phyloP scores from a whole-genome alignment of 2,329 filamentous ascomycete genomes.

The Plenodomus biglobosus region DNA sequence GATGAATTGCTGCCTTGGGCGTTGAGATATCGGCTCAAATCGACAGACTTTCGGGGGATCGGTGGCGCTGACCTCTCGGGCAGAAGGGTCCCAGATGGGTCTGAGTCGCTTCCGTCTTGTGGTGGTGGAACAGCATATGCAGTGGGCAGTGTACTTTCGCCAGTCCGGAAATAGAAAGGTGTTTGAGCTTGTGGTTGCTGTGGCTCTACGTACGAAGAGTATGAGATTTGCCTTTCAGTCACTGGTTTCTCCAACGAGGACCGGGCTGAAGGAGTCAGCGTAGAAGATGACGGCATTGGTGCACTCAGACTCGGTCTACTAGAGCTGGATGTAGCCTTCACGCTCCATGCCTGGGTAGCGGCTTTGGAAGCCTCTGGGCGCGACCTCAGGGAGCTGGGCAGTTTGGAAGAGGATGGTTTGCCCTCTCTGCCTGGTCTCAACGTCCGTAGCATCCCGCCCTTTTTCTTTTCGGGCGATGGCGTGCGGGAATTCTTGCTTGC shows the following conservation, averaged over 20 bases:
- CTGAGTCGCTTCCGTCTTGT: constrained; percentile 11
- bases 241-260: constrained; percentile 34
- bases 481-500: constrained; percentile 55
- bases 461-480: constrained; percentile 65
- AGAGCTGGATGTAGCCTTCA: constrained; percentile 25
- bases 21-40: constrained; percentile 9
- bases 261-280: constrained; percentile 25
- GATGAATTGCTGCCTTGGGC: constrained; percentile 11
- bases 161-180: constrained; percentile 30
- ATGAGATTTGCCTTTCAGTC: constrained; percentile 20
- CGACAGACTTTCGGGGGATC: constrained; percentile 26
- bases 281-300: constrained; percentile 18
- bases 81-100: constrained; percentile 12
- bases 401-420: constrained; percentile 50
- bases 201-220: constrained; percentile 12
- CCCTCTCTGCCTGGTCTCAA: constrained; percentile 51
- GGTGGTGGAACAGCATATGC: constrained; percentile 19
- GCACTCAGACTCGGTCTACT: constrained; percentile 16
- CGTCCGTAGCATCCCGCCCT: constrained; percentile 59
- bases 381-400: constrained; percentile 49
- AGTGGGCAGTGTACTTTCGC: constrained; percentile 17
- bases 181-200: constrained; percentile 18
- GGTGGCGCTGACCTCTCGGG: constrained; percentile 14
- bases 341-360: constrained; percentile 63
- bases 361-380: constrained; percentile 61